A percentile compares a stretch with the other conserved stretches of the same genome.
These are phyloP conservation scores for Hortiboletus rubellus DNA, from an alignment of 1,284 basidiomycete species.

Conservation along the genomic window DNA sequence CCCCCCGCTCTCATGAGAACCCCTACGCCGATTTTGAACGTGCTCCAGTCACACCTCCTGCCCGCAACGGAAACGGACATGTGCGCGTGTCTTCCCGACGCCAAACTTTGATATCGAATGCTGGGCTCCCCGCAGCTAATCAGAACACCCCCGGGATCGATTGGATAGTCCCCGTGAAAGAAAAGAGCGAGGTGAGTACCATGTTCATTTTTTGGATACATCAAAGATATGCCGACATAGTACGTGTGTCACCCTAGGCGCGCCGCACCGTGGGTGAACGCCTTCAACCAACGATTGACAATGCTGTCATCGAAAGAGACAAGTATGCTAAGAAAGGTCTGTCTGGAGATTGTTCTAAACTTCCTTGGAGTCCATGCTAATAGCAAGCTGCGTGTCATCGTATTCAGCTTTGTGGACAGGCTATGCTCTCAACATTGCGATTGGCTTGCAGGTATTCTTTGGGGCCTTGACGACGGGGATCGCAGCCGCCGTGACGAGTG, in stretches of 20 bases:
- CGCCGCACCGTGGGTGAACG: slow-evolving; percentile 44
- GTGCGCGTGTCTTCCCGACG: slow-evolving; percentile 12
- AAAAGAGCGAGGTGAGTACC: slow-evolving; percentile 20
- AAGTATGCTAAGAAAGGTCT: slow-evolving; percentile 43
- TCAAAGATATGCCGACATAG: neutral
- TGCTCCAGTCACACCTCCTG: neutral
- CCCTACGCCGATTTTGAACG: slow-evolving; percentile 16
- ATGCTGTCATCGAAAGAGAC: slow-evolving; percentile 40
- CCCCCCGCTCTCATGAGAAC: slow-evolving; percentile 1
- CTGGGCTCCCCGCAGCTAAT: neutral
- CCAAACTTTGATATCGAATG: neutral
- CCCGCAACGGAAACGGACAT: slow-evolving; percentile 20
- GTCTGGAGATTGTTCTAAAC: neutral
- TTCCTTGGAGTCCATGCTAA: slow-evolving; percentile 1
- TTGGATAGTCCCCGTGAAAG: slow-evolving; percentile 30
- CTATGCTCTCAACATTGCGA: slow-evolving; percentile 54
- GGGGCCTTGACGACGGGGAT: slow-evolving; percentile 69
- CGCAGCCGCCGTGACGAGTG: slow-evolving; percentile 46
- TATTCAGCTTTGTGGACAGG: slow-evolving; percentile 47
- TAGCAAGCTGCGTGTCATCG: neutral
- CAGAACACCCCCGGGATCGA: slow-evolving; percentile 21
- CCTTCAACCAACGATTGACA: slow-evolving; percentile 44
- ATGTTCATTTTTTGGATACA: neutral
- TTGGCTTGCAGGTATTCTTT: slow-evolving; percentile 58
- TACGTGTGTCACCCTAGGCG: slow-evolving; percentile 6